Evolutionary conservation across 805 yeast genomes (phyloP).

Genomic region (Aciculoconidium aculeatum): DNA sequence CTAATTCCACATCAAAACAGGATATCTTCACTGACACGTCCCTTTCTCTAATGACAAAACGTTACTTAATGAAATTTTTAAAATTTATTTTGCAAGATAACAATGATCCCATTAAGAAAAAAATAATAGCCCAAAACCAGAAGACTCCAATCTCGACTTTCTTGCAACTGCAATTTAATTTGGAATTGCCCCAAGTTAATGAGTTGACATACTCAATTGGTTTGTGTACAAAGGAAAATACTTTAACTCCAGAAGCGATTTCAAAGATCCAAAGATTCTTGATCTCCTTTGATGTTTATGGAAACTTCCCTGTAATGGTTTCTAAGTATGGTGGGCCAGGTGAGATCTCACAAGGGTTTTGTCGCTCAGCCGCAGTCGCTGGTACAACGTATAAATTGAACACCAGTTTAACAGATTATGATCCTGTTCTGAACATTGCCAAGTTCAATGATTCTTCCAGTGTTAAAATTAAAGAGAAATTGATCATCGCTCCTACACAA

Average conservation of each 20-base stretch:
- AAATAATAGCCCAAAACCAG: slow-evolving; percentile 51
- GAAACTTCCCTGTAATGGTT: slow-evolving; percentile 86
- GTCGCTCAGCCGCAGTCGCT: slow-evolving; percentile 96
- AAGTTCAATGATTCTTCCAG: slow-evolving; percentile 68
- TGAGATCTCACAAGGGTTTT: slow-evolving; percentile 92
- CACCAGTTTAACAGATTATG: slow-evolving; percentile 59
- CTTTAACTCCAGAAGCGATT: slow-evolving; percentile 69
- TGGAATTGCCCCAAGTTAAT: slow-evolving; percentile 67
- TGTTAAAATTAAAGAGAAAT: slow-evolving; percentile 72
- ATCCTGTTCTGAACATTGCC: slow-evolving; percentile 63
- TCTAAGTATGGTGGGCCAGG: slow-evolving; percentile 96
- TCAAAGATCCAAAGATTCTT: slow-evolving; percentile 79
- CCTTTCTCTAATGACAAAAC: slow-evolving; percentile 65
- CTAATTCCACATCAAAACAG: slow-evolving; percentile 69
- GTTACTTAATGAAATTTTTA: slow-evolving; percentile 85
- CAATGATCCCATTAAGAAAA: slow-evolving; percentile 56
- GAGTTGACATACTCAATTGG: slow-evolving; percentile 88
- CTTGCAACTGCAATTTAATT: slow-evolving; percentile 57
- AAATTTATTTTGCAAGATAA: slow-evolving; percentile 64
- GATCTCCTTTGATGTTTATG: slow-evolving; percentile 83
- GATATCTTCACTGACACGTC: slow-evolving; percentile 90
- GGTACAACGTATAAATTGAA: slow-evolving; percentile 89
- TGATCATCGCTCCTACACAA: slow-evolving; percentile 71
- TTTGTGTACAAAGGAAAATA: slow-evolving; percentile 54
- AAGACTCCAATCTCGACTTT: slow-evolving; percentile 55